Evolutionary conservation across 2,329 filamentous ascomycete genomes (phyloP), one percentile per base, ranked within the genome.

Genomic region (Exophiala dermatitidis): DNA sequence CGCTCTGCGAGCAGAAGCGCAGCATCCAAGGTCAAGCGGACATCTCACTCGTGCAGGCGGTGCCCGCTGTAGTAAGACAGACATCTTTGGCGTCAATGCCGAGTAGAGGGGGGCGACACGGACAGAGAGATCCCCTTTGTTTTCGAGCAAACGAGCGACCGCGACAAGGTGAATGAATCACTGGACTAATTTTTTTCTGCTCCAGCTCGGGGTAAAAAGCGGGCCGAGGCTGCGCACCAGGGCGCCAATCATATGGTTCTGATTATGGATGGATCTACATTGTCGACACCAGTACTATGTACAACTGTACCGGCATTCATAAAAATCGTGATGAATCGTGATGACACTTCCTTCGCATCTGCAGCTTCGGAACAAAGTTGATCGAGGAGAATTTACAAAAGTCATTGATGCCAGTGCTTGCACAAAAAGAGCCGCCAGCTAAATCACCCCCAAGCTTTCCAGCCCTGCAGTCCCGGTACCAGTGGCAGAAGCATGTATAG

Each of bases 1-100:
- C 40, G 44, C 43, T 41, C 28, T 30, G 33, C 45, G 48, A 8
- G 46, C 30, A 8, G 34, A 36, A 19, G 37, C 37, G 45, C 45
- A 49, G 30, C 52, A 52, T 29, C 56, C 52, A 30, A 61, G 50
- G 38, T 62, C 59, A 36, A 60, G 53, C 1, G 54, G 54, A 44
- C 57, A 60, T 32, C 60, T 51, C 12, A 53, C 53, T 10, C 53
- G 51, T n/a, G 48, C 46, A n/a, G 60, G 31, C 10, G 52, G 46
- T 7, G 46, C 50, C 46, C 56, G 54, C 36, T 58, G 56, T 38
- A 61, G 31, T 7, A 60, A 42, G 44, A 34, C 46, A 33, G 58
- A 52, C 58, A 60, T 58, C 6, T 26, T 53, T 42, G 28, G 31
- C 26, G 40, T 26, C 9, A 8, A n/a, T 36, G 28, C 9, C 19